A percentile compares a stretch with the other conserved stretches of the same genome.
phyloP scores from a whole-genome alignment of 306 rosid species.

The Citrullus mucosospermus region DNA sequence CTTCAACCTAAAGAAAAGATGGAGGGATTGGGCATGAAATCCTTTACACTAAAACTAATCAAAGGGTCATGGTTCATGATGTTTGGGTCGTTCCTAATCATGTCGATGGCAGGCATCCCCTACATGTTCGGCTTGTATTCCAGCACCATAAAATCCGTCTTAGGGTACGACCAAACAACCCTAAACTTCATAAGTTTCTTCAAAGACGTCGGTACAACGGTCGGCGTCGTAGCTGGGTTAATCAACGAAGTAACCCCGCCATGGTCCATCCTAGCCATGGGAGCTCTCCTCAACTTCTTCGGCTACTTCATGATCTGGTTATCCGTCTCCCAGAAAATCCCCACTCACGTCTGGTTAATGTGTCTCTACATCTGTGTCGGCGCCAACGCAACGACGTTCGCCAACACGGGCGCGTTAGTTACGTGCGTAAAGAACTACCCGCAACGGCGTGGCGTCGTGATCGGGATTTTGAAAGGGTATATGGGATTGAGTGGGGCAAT shows the following conservation, averaged over 20 bases:
- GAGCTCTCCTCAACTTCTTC: conserved; percentile 43
- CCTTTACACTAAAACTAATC: conserved; percentile 10
- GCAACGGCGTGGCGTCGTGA: conserved; percentile 36
- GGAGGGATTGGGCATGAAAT: conserved; percentile 5
- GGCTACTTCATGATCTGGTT: conserved; percentile 86
- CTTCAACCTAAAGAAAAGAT: background rate
- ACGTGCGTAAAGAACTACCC: conserved; percentile 74
- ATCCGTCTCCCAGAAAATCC: conserved; percentile 22
- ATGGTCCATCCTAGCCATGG: conserved; percentile 28
- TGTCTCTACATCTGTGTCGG: conserved; percentile 54
- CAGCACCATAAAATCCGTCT: conserved; percentile 18
- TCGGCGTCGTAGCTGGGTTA: conserved; percentile 22
- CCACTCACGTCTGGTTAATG: conserved; percentile 52
- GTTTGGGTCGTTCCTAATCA: conserved; percentile 27
- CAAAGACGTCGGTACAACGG: conserved; percentile 25
- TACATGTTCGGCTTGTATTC: conserved; percentile 38
- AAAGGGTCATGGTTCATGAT: conserved; percentile 28
- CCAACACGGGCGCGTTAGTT: conserved; percentile 63
- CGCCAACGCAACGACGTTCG: conserved; percentile 55
- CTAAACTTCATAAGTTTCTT: conserved; percentile 30
- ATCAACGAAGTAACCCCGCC: conserved; percentile 29
- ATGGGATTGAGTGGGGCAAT: conserved; percentile 70
- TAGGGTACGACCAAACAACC: conserved; percentile 34
- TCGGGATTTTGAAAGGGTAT: conserved; percentile 55
- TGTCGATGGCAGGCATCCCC: conserved; percentile 29